phyloP scores from a whole-genome alignment of 2,329 filamentous ascomycete genomes.

The Fusarium hainanense region DNA sequence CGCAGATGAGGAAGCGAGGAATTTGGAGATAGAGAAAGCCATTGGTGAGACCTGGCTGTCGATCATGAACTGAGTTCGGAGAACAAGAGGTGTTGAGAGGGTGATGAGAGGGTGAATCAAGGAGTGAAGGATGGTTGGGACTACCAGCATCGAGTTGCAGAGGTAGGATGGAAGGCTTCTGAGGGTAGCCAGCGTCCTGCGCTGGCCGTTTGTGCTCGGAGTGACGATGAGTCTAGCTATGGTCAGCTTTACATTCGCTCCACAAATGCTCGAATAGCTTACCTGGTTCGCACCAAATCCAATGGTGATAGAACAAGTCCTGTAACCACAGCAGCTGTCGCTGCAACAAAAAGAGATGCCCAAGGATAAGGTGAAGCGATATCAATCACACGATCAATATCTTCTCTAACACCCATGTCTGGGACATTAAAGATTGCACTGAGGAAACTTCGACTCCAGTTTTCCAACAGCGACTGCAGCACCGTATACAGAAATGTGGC shows the following conservation, averaged over 20 bases:
- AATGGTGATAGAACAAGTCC: constrained; percentile 86
- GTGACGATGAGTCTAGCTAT: constrained; percentile 80
- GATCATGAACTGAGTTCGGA: constrained; percentile 85
- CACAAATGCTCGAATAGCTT: constrained; percentile 12
- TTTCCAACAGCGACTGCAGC: constrained; percentile 86
- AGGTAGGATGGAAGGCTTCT: constrained; percentile 81
- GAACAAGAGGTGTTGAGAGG: constrained; percentile 83
- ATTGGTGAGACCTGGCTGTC: constrained; percentile 84
- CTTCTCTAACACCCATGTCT: constrained; percentile 80
- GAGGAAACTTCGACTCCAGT: constrained; percentile 91
- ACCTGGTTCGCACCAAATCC: constrained; percentile 85
- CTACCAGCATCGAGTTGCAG: constrained; percentile 75
- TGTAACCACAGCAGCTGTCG: constrained; percentile 73
- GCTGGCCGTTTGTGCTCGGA: constrained; percentile 76
- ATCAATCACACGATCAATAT: constrained; percentile 78
- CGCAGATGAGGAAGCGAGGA: constrained; percentile 81
- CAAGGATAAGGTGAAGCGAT: constrained; percentile 84
- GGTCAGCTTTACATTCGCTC: constrained; percentile 44
- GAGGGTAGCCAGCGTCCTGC: constrained; percentile 82
- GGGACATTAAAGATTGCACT: constrained; percentile 91
- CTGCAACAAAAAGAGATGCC: constrained; percentile 80
- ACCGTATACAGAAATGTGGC: constrained; percentile 92
- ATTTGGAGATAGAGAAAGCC: constrained; percentile 84
- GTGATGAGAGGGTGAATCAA: constrained; percentile 85
- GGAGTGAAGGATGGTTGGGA: constrained; percentile 89